Conservation (phyloP, 306 rosid genomes). For the Boehmeria nivea region DNA sequence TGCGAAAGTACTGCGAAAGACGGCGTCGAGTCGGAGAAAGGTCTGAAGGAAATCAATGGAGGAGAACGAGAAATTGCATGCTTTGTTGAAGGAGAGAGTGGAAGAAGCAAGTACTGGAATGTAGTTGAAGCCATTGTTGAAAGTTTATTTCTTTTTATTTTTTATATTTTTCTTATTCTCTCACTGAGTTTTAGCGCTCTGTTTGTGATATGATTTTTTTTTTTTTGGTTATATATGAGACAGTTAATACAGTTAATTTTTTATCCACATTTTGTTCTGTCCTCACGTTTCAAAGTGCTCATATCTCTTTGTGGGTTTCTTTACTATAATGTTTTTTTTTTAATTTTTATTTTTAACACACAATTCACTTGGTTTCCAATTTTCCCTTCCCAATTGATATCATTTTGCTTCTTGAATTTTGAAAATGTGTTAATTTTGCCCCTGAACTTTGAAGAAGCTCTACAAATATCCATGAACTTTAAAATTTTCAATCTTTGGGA, state of each 20-base stretch:
- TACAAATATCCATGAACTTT: conserved; percentile 14
- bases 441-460: too few relatives aligned
- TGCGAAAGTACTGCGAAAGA: too few relatives aligned
- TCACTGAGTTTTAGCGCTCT: background rate
- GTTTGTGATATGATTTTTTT: background rate
- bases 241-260: conserved; percentile 32
- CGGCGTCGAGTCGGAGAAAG: conserved; percentile 27
- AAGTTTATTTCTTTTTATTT: background rate
- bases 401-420: too few relatives aligned
- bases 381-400: too few relatives aligned
- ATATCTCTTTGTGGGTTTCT: conserved; percentile 21
- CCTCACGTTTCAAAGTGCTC: conserved; percentile 30
- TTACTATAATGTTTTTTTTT: too few relatives aligned
- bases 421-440: too few relatives aligned
- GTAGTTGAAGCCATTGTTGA: conserved; percentile 42
- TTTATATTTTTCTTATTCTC: too few relatives aligned
- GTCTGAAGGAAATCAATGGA: conserved; percentile 35
- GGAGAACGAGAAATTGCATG: conserved; percentile 21
- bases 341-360: too few relatives aligned
- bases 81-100: conserved; percentile 44
- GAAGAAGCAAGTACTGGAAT: conserved; percentile 41
- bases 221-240: background rate
- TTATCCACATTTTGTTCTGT: conserved; percentile 30
- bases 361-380: too few relatives aligned
- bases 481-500: too few relatives aligned